These are phyloP conservation scores for Rutstroemia sp. DNA, from an alignment of 2,329 filamentous ascomycete species.

Conservation along the genomic window DNA sequence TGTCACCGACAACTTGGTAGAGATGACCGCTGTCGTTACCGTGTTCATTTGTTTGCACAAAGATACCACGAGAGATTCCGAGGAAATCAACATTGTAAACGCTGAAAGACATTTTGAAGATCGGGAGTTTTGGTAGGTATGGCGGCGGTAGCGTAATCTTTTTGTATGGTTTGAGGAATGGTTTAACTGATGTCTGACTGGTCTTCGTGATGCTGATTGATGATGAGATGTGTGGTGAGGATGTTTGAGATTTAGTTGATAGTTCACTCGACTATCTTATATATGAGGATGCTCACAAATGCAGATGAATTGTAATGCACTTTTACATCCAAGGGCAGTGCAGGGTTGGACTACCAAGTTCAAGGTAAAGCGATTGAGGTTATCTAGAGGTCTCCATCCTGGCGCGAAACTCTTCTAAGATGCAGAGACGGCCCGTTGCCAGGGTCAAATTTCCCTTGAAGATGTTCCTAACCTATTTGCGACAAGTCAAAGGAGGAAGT, in stretches of 20 bases:
- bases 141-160: too few relatives aligned
- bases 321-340: background rate
- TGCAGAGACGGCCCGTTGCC: background rate
- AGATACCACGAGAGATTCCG: conserved; percentile 4
- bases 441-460: background rate
- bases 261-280: background rate
- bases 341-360: background rate
- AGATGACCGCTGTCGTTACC: conserved; percentile 6
- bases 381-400: conserved; percentile 6
- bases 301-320: too few relatives aligned
- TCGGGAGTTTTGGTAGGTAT: too few relatives aligned
- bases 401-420: conserved; percentile 1
- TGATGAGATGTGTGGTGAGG: background rate
- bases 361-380: conserved; percentile 1
- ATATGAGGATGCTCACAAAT: too few relatives aligned
- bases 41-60: conserved; percentile 6
- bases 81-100: conserved; percentile 7
- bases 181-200: too few relatives aligned
- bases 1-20: conserved; percentile 9
- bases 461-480: background rate
- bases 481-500: background rate
- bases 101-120: conserved; percentile 3
- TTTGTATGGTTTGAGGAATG: too few relatives aligned
- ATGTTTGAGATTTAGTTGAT: background rate
- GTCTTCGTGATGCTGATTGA: background rate